Percentiles rank a stretch among this genome's conserved stretches.
Conservation (phyloP, 805 yeast species). For the Starmerella asiatica region DNA sequence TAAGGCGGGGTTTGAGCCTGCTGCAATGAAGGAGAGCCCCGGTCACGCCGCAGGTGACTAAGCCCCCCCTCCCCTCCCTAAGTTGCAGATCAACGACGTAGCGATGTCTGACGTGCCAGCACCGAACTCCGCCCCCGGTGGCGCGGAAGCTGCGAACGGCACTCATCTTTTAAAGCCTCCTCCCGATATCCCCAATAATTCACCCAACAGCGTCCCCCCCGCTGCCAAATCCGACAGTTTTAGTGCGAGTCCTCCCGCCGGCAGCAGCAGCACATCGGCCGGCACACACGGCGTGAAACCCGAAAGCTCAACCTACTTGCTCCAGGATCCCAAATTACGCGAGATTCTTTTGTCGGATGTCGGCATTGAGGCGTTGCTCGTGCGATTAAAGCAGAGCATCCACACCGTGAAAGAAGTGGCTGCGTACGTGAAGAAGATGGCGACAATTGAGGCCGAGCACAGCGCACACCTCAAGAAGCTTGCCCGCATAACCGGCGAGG, state of each 20-base stretch:
- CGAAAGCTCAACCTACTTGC: constrained; percentile 22
- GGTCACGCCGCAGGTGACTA: too few relatives aligned
- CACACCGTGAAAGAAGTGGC: constrained; percentile 76
- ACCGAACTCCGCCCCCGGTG: background rate
- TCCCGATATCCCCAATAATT: background rate
- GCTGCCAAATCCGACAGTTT: background rate
- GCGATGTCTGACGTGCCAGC: background rate
- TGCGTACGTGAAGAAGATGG: constrained; percentile 63
- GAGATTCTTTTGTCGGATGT: constrained; percentile 30
- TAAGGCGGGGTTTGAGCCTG: too few relatives aligned
- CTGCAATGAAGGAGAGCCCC: too few relatives aligned
- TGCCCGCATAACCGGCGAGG: constrained; percentile 40
- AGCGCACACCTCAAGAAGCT: constrained; percentile 60
- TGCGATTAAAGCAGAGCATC: constrained; percentile 65
- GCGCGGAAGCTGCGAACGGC: background rate
- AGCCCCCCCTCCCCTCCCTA: too few relatives aligned
- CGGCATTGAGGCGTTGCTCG: constrained; percentile 58
- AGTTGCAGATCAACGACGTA: too few relatives aligned
- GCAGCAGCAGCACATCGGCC: too few relatives aligned
- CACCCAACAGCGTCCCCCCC: background rate
- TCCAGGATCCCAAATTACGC: constrained; percentile 27
- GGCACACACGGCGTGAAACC: too few relatives aligned
- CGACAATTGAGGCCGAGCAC: constrained; percentile 65
- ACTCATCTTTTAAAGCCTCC: background rate
- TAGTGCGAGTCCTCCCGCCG: too few relatives aligned